Base-by-base conservation (phyloP, 257 asterid species). In the Salvia rosmarinus region DNA sequence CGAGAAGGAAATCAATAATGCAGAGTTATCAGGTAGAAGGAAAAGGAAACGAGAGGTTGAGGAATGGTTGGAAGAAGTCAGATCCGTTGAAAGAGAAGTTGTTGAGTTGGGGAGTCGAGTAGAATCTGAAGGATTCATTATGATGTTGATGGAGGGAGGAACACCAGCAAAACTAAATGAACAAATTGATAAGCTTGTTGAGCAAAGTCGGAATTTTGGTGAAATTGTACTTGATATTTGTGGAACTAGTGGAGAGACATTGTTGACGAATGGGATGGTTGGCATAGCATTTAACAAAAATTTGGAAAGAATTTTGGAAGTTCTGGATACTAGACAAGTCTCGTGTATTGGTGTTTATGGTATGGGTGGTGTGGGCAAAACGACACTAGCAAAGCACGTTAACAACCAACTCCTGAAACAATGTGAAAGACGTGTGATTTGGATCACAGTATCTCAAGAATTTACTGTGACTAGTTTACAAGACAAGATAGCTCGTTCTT, bases 391-490 rank as follows among this genome's bases (percentile, higher is more conserved):
- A 34, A 51, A 34, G 12, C 73, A 67, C 63, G 19, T 67, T n/a
- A 34, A 67, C 63, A 71, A 71, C 54, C 39, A 5, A 0, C 52
- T 71, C 11, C 6, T 59, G 23, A 10, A 43, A 34, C 42, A 6
- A 12, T 6, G 10, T 6, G 1, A 2, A 35, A 34, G 61, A 13
- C 28, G 25, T 35, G 63, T 71, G 16, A 16, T 71, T 10, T 55
- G 76, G 76, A 63, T 71, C 7, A 51, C 67, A 0, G 69, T 71
- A 52, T 71, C 70, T 3, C 69, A 49, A 34, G 59, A 16, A 9
- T 34, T 16, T 37, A 61, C 2, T 37, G 34, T 47, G 8, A 60
- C 2, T 40, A 47, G 28, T 46, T 47, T 71, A 6, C 76, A 60
- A 19, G 69, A 71, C 23, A 59, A 59, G 16, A 59, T 59, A 6